phyloP scores from a whole-genome alignment of 1,284 basidiomycete genomes.

The Ceratobasidium theobromae region DNA sequence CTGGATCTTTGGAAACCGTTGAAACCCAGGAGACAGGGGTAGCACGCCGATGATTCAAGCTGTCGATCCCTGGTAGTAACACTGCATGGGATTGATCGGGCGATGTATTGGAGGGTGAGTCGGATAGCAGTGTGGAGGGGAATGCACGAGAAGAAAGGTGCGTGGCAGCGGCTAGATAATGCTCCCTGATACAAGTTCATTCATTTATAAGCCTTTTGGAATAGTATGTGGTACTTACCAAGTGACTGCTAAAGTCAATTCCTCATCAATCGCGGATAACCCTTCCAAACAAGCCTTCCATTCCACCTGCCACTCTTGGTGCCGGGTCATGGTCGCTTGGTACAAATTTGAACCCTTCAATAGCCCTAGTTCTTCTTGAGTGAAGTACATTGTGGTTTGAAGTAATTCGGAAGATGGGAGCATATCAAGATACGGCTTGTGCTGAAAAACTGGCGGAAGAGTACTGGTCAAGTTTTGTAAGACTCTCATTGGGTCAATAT shows the following conservation, averaged over 20 bases:
- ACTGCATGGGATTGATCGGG: constrained; percentile 61
- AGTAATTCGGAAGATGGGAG: constrained; percentile 62
- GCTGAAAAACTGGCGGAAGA: constrained; percentile 46
- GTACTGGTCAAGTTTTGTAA: constrained; percentile 27
- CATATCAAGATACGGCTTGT: constrained; percentile 64
- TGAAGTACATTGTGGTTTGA: constrained; percentile 77
- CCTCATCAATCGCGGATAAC: constrained; percentile 45
- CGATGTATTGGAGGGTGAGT: constrained; percentile 54
- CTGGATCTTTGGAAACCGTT: constrained; percentile 43
- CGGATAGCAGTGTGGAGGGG: constrained; percentile 73
- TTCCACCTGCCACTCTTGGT: constrained; percentile 60
- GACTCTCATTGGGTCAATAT: no score
- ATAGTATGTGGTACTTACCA: constrained; percentile 54
- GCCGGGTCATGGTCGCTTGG: constrained; percentile 67
- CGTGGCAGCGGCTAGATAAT: constrained; percentile 68
- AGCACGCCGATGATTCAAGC: constrained; percentile 75
- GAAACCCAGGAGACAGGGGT: constrained; percentile 80
- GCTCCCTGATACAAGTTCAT: constrained; percentile 55
- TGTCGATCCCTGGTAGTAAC: constrained; percentile 81
- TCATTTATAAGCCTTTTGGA: background rate
- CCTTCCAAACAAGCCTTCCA: constrained; percentile 54
- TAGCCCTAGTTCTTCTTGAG: constrained; percentile 58
- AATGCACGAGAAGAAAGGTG: constrained; percentile 86
- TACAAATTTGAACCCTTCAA: constrained; percentile 77
- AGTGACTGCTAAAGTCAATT: constrained; percentile 58